Evolutionary conservation across 306 rosid genomes (phyloP), one percentile per base, ranked within the genome.

Genomic region (Quercus cerris): DNA sequence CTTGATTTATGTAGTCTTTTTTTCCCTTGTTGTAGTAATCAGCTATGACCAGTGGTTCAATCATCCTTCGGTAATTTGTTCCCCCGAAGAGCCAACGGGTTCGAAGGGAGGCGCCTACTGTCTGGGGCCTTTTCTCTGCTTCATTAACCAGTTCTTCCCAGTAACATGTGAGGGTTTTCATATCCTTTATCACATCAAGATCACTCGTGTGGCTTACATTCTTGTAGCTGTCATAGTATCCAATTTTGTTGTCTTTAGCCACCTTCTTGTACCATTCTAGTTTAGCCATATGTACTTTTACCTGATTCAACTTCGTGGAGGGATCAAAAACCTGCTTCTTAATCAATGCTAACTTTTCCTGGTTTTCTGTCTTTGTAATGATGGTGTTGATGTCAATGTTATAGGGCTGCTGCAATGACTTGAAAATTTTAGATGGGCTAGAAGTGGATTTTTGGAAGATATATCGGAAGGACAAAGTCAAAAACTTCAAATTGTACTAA

Each of bases 191-290:
- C 7, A 55, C 87, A 14, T 75, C 44, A 0, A 56, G 52, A 77
- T 92, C 94, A 2, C 25, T 0, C 3, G 3, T 4, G 4, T 0
- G 3, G 6, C 0, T 0, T 38, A 2, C 58, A 0, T 35, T 83
- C 80, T 83, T 92, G 90, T 77, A 90, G 58, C 77, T 56, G 80
- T 92, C 98, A 52, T 92, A 89, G 83, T 92, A 92, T 20, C 92
- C 97, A 44, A 20, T 19, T 0, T 35, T 14, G 0, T 1, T 1
- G 1, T 3, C 57, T 49, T 90, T 86, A 1, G 81, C 67, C 0
- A 5, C 4, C 63, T 77, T 86, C 82, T 89, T 92, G 84, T 92
- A 94, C 94, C 87, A 87, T 83, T 90, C 98, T 15, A 94, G 56
- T 0, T 56, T 0, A 11, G 89, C 87, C 97, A 92, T 89, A 3